A percentile compares a stretch with the other conserved stretches of the same genome.
Evolutionary conservation across 495 filamentous ascomycete species (phyloP).

Genomic region (Lasiosphaeria hispida): DNA sequence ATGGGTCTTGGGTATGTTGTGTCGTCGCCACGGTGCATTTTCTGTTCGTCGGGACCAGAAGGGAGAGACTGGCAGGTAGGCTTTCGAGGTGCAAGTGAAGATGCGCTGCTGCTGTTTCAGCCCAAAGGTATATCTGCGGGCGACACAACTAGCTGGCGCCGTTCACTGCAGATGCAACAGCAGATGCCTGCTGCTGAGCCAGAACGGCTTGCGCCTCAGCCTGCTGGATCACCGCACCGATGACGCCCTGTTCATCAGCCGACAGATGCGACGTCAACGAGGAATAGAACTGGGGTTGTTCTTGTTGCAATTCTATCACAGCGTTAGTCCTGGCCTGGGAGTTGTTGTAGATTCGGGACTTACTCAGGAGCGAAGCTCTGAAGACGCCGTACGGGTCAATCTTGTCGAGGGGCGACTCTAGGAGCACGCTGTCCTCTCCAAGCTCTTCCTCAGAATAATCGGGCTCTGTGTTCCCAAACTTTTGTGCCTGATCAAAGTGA

Average conservation of each 20-base stretch:
- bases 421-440: constrained; percentile 83
- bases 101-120: background rate
- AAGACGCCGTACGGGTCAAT: constrained; percentile 91
- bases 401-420: constrained; percentile 92
- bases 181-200: constrained; percentile 19
- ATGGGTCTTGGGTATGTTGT: too few relatives aligned
- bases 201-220: constrained; percentile 55
- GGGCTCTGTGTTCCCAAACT: constrained; percentile 64
- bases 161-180: background rate
- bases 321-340: constrained; percentile 22
- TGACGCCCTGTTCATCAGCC: constrained; percentile 74
- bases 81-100: background rate
- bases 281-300: constrained; percentile 86
- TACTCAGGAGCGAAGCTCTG: constrained; percentile 77
- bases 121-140: background rate
- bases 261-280: constrained; percentile 74
- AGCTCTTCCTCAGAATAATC: constrained; percentile 78
- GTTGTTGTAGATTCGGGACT: constrained; percentile 32
- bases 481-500: constrained; percentile 60
- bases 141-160: background rate
- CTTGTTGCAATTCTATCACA: constrained; percentile 73
- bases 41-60: too few relatives aligned
- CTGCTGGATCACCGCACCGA: constrained; percentile 77
- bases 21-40: too few relatives aligned
- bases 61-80: too few relatives aligned